Base-by-base conservation (phyloP, 208 protist genomes). In the Endotrypanum monterogeii region DNA sequence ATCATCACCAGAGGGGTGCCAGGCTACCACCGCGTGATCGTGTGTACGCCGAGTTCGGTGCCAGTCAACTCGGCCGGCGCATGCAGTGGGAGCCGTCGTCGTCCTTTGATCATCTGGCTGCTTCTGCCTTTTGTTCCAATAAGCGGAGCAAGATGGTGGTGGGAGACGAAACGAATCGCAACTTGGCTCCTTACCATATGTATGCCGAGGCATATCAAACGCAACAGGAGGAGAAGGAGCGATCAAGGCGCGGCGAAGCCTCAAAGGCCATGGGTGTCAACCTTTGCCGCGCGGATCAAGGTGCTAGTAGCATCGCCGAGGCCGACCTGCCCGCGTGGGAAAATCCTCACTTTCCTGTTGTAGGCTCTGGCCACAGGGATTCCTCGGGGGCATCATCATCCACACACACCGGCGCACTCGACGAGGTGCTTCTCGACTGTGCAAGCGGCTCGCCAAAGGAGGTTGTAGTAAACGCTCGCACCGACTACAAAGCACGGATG, bases 331-430 rank as follows among this genome's bases (percentile, higher is more conserved):
- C 84, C 14, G 85, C 84, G 6, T 79, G 74, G 48, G 87, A 74
- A 23, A 94, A 94, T 71, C 87, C 89, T 18, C 89, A 94, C 71
- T 92, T 94, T 54, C 87, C 89, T 12, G 14, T 72, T 18, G 79
- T 35, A 16, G 55, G 37, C 69, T 32, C 44, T 18, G 57, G 30
- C 32, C 39, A 66, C 61, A n/a, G 35, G n/a, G 28, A 63, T 46
- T 14, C 30, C 35, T 48, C 28, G 57, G n/a, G n/a, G 62, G 44
- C n/a, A n/a, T 68, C 44, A 25, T 68, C 44, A 18, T 68, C 44
- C 8, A 25, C 44, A 68, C 12, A 35, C 11, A 28, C 37, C 20
- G 62, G 44, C 28, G 9, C 44, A 25, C 12, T 28, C 39, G 9
- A 37, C 44, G 44, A 25, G 41, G 44, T 9, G 44, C 62, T 52